Conservation (phyloP, 495 filamentous ascomycete genomes). For the Daldinia loculata region DNA sequence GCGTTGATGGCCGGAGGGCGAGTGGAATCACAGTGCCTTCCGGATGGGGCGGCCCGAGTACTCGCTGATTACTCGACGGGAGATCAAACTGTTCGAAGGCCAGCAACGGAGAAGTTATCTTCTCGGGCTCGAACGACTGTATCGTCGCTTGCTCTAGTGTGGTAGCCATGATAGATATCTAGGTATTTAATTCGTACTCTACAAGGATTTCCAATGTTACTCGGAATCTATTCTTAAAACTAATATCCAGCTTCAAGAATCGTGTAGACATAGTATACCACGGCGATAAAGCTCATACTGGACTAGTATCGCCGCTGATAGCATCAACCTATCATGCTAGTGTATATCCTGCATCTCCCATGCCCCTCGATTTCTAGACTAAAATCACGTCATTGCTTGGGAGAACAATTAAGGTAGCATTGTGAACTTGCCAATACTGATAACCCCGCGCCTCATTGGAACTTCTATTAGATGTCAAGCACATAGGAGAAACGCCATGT, state of each 20-base stretch:
- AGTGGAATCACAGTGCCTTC: slow-evolving; percentile 53
- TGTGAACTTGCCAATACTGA: background rate
- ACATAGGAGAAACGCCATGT: background rate
- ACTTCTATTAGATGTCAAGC: background rate
- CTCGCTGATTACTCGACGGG: slow-evolving; percentile 52
- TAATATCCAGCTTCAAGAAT: background rate
- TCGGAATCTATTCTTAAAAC: background rate
- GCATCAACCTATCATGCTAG: slow-evolving; percentile 8
- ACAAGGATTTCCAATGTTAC: background rate
- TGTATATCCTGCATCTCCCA: slow-evolving; percentile 3
- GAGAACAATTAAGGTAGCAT: slow-evolving; percentile 11
- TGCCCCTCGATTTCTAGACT: slow-evolving; percentile 15
- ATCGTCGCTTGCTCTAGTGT: slow-evolving; percentile 3
- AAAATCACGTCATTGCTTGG: slow-evolving; percentile 30
- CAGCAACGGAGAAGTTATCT: slow-evolving; percentile 22
- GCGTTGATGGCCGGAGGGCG: slow-evolving; percentile 49
- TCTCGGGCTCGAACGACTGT: slow-evolving; percentile 8
- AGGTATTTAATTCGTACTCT: background rate
- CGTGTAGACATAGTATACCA: background rate
- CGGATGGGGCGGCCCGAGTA: slow-evolving; percentile 52
- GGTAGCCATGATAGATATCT: slow-evolving; percentile 19
- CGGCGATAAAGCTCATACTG: background rate
- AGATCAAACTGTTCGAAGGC: slow-evolving; percentile 45
- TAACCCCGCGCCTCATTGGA: slow-evolving; percentile 14
- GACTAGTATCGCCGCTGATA: slow-evolving; percentile 1